A percentile compares a stretch with the other conserved stretches of the same genome.
These are phyloP conservation scores for Daldinia childiae DNA, from an alignment of 495 filamentous ascomycete genomes.

Conservation along the genomic window DNA sequence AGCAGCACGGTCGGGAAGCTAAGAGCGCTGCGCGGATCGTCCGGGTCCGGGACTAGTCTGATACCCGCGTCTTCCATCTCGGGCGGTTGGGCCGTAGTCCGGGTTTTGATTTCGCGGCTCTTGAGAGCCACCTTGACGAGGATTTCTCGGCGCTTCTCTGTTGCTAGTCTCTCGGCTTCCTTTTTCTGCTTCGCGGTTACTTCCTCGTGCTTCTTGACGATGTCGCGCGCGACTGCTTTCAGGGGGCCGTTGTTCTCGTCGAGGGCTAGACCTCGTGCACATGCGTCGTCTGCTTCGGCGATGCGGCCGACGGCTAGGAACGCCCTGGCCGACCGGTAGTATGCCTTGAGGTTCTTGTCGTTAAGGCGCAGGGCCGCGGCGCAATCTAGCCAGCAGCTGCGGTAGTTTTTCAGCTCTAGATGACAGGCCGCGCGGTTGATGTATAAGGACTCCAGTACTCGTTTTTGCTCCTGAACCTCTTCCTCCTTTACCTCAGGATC, in stretches of 20 bases:
- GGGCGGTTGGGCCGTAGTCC: constrained; percentile 74
- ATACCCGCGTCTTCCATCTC: constrained; percentile 83
- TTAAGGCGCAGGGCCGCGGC: constrained; percentile 81
- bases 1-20: constrained; percentile 82
- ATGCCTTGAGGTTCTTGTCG: constrained; percentile 82
- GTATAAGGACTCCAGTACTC: constrained; percentile 77
- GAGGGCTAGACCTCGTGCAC: constrained; percentile 72
- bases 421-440: constrained; percentile 90
- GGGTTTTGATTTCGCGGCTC: constrained; percentile 73
- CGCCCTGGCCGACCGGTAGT: constrained; percentile 82
- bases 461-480: constrained; percentile 65
- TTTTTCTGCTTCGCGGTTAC: constrained; percentile 49
- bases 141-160: constrained; percentile 59
- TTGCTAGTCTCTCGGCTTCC: constrained; percentile 61
- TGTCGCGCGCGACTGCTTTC: constrained; percentile 60
- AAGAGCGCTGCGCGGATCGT: constrained; percentile 74
- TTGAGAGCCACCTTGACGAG: constrained; percentile 76
- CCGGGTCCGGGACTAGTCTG: constrained; percentile 73
- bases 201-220: constrained; percentile 56
- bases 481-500: constrained; percentile 46
- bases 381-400: constrained; percentile 83
- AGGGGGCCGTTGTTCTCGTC: constrained; percentile 70
- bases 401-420: constrained; percentile 76
- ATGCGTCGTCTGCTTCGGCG: constrained; percentile 78
- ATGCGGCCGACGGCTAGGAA: constrained; percentile 77